These are phyloP conservation scores for Zangia roseola DNA, from an alignment of 768 basidiomycete species.

Conservation along the genomic window DNA sequence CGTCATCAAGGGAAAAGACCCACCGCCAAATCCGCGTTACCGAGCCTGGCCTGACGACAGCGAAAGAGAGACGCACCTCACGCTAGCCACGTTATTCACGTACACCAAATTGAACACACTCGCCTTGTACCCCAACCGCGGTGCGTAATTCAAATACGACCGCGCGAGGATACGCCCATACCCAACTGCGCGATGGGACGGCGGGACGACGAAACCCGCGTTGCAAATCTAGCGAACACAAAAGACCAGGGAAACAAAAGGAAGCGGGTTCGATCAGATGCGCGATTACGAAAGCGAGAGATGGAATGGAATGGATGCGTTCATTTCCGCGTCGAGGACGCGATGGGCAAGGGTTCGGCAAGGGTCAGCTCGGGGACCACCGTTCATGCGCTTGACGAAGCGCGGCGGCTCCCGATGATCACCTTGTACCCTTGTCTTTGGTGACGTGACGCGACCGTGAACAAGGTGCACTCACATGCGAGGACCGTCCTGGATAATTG, in stretches of 20 bases:
- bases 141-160: constrained; percentile 81
- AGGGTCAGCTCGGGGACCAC: too few relatives aligned
- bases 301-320: neutral
- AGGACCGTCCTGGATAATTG: constrained; percentile 88
- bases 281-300: too few relatives aligned
- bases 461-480: constrained; percentile 61
- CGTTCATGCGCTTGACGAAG: too few relatives aligned
- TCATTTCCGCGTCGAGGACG: constrained; percentile 8
- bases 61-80: constrained; percentile 44
- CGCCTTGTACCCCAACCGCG: constrained; percentile 69
- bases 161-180: constrained; percentile 72
- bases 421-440: too few relatives aligned
- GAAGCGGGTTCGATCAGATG: neutral
- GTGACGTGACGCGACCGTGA: too few relatives aligned
- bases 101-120: constrained; percentile 93
- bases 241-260: neutral
- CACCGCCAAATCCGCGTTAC: too few relatives aligned
- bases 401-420: too few relatives aligned
- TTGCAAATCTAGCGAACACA: constrained; percentile 67
- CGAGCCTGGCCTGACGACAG: too few relatives aligned
- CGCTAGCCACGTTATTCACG: constrained; percentile 75
- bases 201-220: constrained; percentile 82
- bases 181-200: constrained; percentile 57
- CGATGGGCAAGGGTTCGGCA: neutral
- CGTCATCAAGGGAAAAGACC: too few relatives aligned